These are phyloP conservation scores for Colletotrichum zoysiae DNA, from an alignment of 2,329 filamentous ascomycete species.

Conservation along the genomic window DNA sequence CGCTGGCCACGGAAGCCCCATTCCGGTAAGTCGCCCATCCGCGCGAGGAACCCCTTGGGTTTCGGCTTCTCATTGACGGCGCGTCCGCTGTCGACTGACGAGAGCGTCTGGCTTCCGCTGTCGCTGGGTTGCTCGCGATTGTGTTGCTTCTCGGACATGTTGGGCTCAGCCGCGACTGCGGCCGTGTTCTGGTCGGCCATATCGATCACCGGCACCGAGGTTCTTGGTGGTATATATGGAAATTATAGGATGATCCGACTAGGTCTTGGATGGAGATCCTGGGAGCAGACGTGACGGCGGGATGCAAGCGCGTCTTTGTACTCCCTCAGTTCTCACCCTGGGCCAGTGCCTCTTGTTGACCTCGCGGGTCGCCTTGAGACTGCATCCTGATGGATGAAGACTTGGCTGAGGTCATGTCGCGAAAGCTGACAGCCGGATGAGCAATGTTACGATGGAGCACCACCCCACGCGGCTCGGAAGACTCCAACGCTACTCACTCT, in stretches of 20 bases:
- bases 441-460: conserved; percentile 1
- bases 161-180: conserved; percentile 1
- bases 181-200: conserved; percentile 19
- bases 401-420: conserved; percentile 41
- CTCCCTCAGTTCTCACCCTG: conserved; percentile 22
- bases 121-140: conserved; percentile 29
- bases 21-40: conserved; percentile 46
- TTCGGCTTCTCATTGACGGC: conserved; percentile 13
- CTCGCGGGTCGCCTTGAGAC: conserved; percentile 22
- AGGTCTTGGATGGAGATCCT: conserved; percentile 1
- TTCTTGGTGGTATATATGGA: background rate
- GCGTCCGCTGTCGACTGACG: conserved; percentile 29
- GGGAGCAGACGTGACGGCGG: background rate
- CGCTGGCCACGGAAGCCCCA: conserved; percentile 45
- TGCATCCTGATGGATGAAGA: conserved; percentile 13
- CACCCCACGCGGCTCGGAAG: conserved; percentile 14
- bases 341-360: background rate
- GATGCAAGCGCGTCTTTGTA: conserved; percentile 32
- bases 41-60: conserved; percentile 36
- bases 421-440: background rate
- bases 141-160: conserved; percentile 35
- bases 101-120: conserved; percentile 25
- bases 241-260: background rate
- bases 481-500: conserved; percentile 14
- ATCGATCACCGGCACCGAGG: background rate